A percentile compares a stretch with the other conserved stretches of the same genome.
Evolutionary conservation across 441 rosid genomes (phyloP).

Genomic region (Manihot esculenta): DNA sequence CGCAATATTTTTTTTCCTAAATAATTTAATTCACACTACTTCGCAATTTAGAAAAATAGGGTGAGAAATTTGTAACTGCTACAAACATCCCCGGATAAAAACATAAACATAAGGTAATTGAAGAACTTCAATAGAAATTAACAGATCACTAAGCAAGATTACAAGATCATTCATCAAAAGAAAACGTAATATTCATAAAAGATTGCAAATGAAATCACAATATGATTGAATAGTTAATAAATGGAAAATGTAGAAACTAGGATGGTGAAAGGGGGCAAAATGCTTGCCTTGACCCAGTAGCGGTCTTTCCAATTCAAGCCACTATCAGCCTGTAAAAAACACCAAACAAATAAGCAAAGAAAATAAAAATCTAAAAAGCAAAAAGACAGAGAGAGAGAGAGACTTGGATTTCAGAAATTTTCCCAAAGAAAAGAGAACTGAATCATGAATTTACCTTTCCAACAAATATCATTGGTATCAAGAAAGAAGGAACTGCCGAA

Average conservation of each 20-base stretch:
- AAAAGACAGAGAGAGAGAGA: too few relatives aligned
- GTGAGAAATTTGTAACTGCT: background rate
- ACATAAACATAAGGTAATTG: background rate
- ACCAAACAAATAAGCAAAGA: background rate
- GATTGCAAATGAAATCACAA: background rate
- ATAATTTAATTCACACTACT: too few relatives aligned
- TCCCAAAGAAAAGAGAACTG: background rate
- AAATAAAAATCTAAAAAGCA: background rate
- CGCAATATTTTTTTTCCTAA: background rate
- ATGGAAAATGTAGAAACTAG: conserved; percentile 4
- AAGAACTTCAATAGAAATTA: background rate
- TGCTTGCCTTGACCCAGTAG: conserved; percentile 95
- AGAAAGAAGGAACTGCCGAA: conserved; percentile 79
- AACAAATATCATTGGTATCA: conserved; percentile 58
- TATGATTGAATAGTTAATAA: background rate
- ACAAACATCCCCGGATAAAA: conserved; percentile 6
- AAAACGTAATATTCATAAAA: background rate
- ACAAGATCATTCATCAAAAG: background rate
- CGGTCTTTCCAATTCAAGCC: conserved; percentile 70
- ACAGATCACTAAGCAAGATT: background rate
- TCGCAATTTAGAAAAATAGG: too few relatives aligned
- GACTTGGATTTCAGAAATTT: background rate
- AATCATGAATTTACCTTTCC: conserved; percentile 58
- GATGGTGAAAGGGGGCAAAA: conserved; percentile 2
- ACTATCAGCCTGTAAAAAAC: conserved; percentile 67